Evolutionary conservation across 768 basidiomycete genomes (phyloP).

Genomic region (Serendipita sp.): DNA sequence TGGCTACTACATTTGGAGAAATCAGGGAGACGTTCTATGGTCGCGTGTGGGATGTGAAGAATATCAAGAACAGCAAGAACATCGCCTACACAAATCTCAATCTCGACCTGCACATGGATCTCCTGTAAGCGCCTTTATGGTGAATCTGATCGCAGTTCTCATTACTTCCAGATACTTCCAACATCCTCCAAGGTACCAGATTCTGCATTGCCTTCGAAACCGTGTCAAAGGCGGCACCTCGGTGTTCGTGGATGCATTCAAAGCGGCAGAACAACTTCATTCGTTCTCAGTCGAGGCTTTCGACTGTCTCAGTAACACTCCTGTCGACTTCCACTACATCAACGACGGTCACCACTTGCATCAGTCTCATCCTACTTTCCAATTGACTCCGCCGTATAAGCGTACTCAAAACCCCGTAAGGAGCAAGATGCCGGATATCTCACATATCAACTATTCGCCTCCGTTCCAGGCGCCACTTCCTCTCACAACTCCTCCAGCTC

Average conservation of each 20-base stretch:
- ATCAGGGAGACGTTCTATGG: constrained; percentile 86
- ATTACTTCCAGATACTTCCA: constrained; percentile 58
- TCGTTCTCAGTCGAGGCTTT: constrained; percentile 35
- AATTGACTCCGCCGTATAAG: constrained; percentile 27
- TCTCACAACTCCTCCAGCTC: constrained; percentile 33
- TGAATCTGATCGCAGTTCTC: background rate
- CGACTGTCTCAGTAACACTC: constrained; percentile 38
- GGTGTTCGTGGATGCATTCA: constrained; percentile 69
- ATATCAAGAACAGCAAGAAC: constrained; percentile 56
- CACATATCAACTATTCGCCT: constrained; percentile 78
- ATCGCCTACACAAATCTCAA: constrained; percentile 90
- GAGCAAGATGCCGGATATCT: constrained; percentile 23
- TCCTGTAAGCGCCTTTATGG: constrained; percentile 40
- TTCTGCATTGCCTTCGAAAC: constrained; percentile 81
- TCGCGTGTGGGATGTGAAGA: constrained; percentile 73
- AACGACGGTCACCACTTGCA: constrained; percentile 80
- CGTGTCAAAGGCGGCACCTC: constrained; percentile 71
- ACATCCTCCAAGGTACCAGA: constrained; percentile 80
- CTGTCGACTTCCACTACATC: constrained; percentile 80
- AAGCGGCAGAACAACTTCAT: constrained; percentile 42
- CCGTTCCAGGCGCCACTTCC: constrained; percentile 83
- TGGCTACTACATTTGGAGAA: constrained; percentile 58
- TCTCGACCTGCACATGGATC: constrained; percentile 82
- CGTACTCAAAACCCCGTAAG: background rate
- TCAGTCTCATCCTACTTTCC: constrained; percentile 57